These are phyloP conservation scores for Physaria fendleri DNA, from an alignment of 345 rosid genomes.

Conservation along the genomic window DNA sequence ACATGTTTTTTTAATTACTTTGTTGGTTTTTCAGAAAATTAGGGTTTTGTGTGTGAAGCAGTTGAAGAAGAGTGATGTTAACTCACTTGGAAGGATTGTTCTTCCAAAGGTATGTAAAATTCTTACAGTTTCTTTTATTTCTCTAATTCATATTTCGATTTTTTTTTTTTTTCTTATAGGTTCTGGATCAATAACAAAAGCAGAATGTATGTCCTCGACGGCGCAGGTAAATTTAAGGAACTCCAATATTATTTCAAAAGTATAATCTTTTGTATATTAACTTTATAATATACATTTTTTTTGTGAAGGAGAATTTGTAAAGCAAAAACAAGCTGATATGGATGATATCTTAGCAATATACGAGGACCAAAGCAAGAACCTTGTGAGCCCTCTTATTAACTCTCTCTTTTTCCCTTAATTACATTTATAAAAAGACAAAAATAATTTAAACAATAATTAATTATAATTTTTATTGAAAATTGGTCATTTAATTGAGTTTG, in stretches of 20 bases:
- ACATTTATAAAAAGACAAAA: conserved; percentile 5
- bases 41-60: conserved; percentile 51
- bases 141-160: background rate
- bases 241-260: background rate
- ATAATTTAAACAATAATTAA: conserved; percentile 6
- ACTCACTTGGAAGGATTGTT: conserved; percentile 72
- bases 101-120: conserved; percentile 71
- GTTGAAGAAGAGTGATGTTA: conserved; percentile 78
- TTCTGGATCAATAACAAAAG: conserved; percentile 81
- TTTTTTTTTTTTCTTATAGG: conserved; percentile 31
- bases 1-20: background rate
- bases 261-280: background rate
- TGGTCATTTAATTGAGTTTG: conserved; percentile 20
- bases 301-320: conserved; percentile 58
- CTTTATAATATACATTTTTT: background rate
- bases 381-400: conserved; percentile 50
- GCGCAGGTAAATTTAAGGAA: conserved; percentile 46
- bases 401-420: background rate
- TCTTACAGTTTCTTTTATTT: conserved; percentile 6
- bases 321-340: conserved; percentile 35
- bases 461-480: conserved; percentile 24
- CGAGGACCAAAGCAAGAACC: conserved; percentile 67
- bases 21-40: conserved; percentile 40
- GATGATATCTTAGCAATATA: conserved; percentile 62
- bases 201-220: conserved; percentile 84